Evolutionary conservation across 495 filamentous ascomycete species (phyloP), one percentile per base, ranked within the genome.

Genomic region (Coniosporium apollinis): DNA sequence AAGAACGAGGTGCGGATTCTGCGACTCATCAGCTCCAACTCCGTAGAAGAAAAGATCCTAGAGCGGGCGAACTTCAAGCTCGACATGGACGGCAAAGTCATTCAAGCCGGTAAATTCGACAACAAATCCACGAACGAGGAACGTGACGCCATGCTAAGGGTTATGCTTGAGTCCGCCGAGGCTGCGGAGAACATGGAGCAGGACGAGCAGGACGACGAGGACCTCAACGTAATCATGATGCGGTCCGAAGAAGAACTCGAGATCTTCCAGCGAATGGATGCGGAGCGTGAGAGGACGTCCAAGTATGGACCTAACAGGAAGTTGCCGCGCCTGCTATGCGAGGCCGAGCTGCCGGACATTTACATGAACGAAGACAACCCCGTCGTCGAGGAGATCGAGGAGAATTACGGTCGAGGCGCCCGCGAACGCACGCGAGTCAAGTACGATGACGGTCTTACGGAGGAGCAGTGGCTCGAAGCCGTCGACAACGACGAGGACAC

Each of bases 61-160:
- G 91, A 96, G 59, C 81, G 87, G 43, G 89, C 89, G 1, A 79
- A 94, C 51, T 97, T 76, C 65, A 97, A 97, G 68, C 71, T 97
- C 35, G 87, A 96, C 54, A 93, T 97, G 76, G 89, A 97, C 51
- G 91, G 89, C 52, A 97, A 97, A 62, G 85, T 97, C 47, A 97
- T 97, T 43, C 89, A 97, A 54, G 89, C 89, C 30, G 89, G 89
- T 68, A 89, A 91, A 44, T 97, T 97, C 60, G 89, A 97, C 48
- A 97, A 97, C 59, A 97, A 96, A 54, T 97, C 89, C 1, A 94
- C 89, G 9, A 92, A 94, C 49, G 91, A 93, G 38, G 89, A 97
- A 56, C 81, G 89, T 63, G 89, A 97, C 50, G 87, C 86, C 14
- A 79, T 97, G 65, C 64, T 97, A 35, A 70, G 89, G 41, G 86